Evolutionary conservation across 2,329 filamentous ascomycete species (phyloP).

Genomic region (Blastomyces silverae): DNA sequence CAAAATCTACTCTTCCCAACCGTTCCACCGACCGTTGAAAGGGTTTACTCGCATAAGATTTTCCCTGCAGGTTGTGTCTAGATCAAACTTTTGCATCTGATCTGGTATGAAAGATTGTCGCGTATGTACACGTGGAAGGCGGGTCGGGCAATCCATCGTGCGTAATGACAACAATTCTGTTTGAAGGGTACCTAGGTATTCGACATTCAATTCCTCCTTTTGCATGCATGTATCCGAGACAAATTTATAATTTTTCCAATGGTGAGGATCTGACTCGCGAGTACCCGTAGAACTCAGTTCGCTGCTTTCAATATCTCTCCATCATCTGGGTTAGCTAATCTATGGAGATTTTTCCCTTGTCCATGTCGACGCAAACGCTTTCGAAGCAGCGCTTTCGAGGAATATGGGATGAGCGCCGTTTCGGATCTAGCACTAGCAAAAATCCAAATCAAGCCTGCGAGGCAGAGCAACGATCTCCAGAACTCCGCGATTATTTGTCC

Average conservation of each 20-base stretch:
- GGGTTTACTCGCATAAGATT: neutral
- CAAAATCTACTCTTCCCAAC: neutral
- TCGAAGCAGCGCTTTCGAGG: neutral
- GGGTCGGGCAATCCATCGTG: constrained; percentile 2
- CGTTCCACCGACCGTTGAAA: constrained; percentile 11
- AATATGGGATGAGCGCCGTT: neutral
- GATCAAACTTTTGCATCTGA: neutral
- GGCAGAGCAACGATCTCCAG: neutral
- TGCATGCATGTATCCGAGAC: constrained; percentile 3
- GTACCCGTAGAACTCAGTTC: neutral
- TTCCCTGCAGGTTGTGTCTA: neutral
- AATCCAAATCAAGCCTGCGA: neutral
- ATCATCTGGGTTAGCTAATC: neutral
- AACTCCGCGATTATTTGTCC: constrained; percentile 1
- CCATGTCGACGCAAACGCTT: neutral
- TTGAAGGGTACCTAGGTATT: constrained; percentile 8
- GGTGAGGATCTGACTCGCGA: neutral
- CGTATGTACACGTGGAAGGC: constrained; percentile 10
- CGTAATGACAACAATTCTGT: neutral
- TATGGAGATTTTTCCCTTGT: neutral
- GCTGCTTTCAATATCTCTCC: neutral
- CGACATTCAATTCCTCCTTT: neutral
- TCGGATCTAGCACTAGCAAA: neutral
- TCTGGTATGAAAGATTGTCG: neutral
- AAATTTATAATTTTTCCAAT: neutral